A percentile compares a stretch with the other conserved stretches of the same genome.
These are phyloP conservation scores for Hymenoscyphus linearis DNA, from an alignment of 2,329 filamentous ascomycete species.

Conservation along the genomic window DNA sequence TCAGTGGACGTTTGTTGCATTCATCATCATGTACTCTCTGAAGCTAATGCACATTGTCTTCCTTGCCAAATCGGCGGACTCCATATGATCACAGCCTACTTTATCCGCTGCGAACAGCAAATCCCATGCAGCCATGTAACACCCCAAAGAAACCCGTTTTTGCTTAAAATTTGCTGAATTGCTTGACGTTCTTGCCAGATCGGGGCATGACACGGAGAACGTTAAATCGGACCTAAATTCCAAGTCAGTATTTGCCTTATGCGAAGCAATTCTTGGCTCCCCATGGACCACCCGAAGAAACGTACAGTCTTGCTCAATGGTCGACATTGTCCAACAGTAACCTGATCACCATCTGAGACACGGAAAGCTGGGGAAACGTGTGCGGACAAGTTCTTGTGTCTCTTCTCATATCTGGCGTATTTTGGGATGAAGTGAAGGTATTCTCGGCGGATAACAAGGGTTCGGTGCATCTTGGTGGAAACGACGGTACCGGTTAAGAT, in stretches of 20 bases:
- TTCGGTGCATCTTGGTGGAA: conserved; percentile 99
- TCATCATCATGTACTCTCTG: conserved; percentile 22
- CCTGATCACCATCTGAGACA: conserved; percentile 99
- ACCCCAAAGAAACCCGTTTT: conserved; percentile 34
- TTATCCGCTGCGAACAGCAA: conserved; percentile 29
- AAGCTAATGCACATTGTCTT: conserved; percentile 30
- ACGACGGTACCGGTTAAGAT: conserved; percentile 99
- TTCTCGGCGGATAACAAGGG: conserved; percentile 97
- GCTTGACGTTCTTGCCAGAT: conserved; percentile 96
- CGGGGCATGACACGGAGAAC: conserved; percentile 96
- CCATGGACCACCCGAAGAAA: conserved; percentile 32
- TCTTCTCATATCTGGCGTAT: conserved; percentile 99
- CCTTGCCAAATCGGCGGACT: conserved; percentile 24
- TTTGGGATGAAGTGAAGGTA: conserved; percentile 99
- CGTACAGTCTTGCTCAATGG: conserved; percentile 99
- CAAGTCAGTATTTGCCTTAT: not conserved
- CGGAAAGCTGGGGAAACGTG: conserved; percentile 99
- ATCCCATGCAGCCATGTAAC: conserved; percentile 31
- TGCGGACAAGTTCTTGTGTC: conserved; percentile 99
- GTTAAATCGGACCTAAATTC: conserved; percentile 88
- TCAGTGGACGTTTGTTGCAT: conserved; percentile 27
- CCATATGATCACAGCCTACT: conserved; percentile 29
- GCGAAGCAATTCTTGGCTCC: not conserved
- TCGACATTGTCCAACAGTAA: conserved; percentile 99
- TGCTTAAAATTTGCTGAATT: conserved; percentile 93